Conservation (phyloP, 192 early-diverging fungal species). For the Coemansia sp. region DNA sequence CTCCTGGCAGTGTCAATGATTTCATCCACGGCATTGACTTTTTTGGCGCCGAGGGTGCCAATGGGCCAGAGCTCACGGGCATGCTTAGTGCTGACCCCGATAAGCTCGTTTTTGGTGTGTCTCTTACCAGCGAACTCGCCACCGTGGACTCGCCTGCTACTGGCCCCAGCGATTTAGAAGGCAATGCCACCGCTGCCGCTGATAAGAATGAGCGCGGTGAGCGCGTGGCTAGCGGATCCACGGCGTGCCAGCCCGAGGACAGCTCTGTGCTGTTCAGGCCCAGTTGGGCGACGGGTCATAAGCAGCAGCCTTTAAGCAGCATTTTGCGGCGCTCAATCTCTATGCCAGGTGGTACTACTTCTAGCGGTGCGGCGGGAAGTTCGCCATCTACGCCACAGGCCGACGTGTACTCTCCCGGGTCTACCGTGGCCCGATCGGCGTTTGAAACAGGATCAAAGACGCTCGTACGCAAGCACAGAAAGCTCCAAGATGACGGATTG, state of each 20-base stretch:
- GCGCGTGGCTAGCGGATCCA: conserved; percentile 9
- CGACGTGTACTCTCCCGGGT: conserved; percentile 10
- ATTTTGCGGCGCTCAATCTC: conserved; percentile 43
- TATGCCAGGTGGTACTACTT: conserved; percentile 24
- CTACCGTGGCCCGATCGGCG: conserved; percentile 27
- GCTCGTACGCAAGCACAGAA: conserved; percentile 23
- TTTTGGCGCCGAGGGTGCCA: conserved; percentile 14
- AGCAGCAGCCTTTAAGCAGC: conserved; percentile 13
- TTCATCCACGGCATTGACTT: conserved; percentile 49
- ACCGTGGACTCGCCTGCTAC: neutral
- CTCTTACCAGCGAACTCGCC: conserved; percentile 4
- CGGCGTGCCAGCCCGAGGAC: conserved; percentile 9
- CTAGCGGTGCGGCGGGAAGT: conserved; percentile 2
- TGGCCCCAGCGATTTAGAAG: neutral
- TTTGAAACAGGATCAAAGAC: conserved; percentile 24
- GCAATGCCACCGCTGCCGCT: neutral
- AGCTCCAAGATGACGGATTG: conserved; percentile 5
- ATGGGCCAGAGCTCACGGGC: conserved; percentile 43
- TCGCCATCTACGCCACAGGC: neutral
- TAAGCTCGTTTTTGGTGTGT: conserved; percentile 27
- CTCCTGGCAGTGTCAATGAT: conserved; percentile 10
- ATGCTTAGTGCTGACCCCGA: conserved; percentile 42
- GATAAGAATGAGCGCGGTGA: neutral
- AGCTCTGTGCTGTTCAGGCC: neutral
- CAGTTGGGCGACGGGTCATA: neutral